Evolutionary conservation across 2,329 filamentous ascomycete species (phyloP).

Genomic region (Phoma sp.): DNA sequence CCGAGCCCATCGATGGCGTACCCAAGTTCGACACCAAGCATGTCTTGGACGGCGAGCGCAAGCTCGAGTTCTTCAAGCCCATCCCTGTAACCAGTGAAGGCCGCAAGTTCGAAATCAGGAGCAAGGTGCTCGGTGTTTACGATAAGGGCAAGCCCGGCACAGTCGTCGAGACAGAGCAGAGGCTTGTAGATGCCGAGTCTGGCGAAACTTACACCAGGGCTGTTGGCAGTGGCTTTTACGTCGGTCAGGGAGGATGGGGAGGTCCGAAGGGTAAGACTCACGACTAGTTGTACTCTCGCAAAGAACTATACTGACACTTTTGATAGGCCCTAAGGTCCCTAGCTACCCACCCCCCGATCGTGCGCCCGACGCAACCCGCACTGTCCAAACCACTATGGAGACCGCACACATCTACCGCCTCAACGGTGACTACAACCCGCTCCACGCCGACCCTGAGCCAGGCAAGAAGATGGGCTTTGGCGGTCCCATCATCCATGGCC

Average conservation of each 20-base stretch:
- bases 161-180: slow-evolving; percentile 80
- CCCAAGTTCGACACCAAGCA: slow-evolving; percentile 77
- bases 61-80: slow-evolving; percentile 77
- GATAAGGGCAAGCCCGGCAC: slow-evolving; percentile 87
- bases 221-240: slow-evolving; percentile 77
- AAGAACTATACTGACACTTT: background rate
- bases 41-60: slow-evolving; percentile 84
- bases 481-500: slow-evolving; percentile 85
- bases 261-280: slow-evolving; percentile 78
- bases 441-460: slow-evolving; percentile 86
- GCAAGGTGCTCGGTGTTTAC: slow-evolving; percentile 83
- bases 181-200: slow-evolving; percentile 73
- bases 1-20: slow-evolving; percentile 74
- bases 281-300: background rate
- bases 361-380: slow-evolving; percentile 73
- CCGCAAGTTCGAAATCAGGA: slow-evolving; percentile 76
- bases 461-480: slow-evolving; percentile 91
- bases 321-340: slow-evolving; percentile 70
- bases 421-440: slow-evolving; percentile 93
- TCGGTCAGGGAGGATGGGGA: slow-evolving; percentile 83
- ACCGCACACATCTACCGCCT: slow-evolving; percentile 70
- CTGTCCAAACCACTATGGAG: slow-evolving; percentile 74
- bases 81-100: slow-evolving; percentile 76
- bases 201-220: slow-evolving; percentile 76
- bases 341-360: slow-evolving; percentile 80